Percentiles rank a stretch among this genome's conserved stretches.
Evolutionary conservation across 495 filamentous ascomycete genomes (phyloP).

Genomic region (Talaromyces thailandensis): DNA sequence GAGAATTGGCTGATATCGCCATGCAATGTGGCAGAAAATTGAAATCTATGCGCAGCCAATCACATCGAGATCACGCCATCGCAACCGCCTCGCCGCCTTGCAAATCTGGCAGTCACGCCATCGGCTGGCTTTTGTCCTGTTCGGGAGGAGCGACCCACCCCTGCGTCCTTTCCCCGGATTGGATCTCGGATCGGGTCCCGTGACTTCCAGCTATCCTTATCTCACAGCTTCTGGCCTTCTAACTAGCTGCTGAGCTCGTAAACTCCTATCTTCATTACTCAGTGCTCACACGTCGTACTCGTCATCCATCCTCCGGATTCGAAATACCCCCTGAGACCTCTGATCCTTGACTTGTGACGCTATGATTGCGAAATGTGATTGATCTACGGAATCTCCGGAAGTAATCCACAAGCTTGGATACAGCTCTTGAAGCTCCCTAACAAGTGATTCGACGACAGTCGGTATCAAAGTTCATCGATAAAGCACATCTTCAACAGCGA

Average conservation of each 20-base stretch:
- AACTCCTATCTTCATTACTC: not conserved
- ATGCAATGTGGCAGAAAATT: not conserved
- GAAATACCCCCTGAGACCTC: not conserved
- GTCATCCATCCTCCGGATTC: not conserved
- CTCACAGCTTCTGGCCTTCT: not conserved
- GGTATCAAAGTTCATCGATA: not conserved
- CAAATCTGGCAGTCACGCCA: not conserved
- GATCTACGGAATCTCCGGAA: not conserved
- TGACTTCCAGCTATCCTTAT: not conserved
- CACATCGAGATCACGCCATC: not conserved
- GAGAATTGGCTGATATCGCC: conserved; percentile 1
- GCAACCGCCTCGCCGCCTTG: not conserved
- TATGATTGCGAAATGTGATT: not conserved
- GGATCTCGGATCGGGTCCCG: not conserved
- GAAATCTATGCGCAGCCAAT: not conserved
- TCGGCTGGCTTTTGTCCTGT: not conserved
- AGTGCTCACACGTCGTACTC: not conserved
- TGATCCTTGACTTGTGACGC: not conserved
- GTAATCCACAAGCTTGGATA: not conserved
- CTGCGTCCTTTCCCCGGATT: not conserved
- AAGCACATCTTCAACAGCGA: not conserved
- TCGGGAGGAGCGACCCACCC: not conserved
- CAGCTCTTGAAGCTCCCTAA: not conserved
- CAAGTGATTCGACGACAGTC: not conserved
- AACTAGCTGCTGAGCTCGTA: not conserved